Evolutionary conservation across 352 stramenopile genomes (phyloP).

Genomic region (Phytophthora sojae): DNA sequence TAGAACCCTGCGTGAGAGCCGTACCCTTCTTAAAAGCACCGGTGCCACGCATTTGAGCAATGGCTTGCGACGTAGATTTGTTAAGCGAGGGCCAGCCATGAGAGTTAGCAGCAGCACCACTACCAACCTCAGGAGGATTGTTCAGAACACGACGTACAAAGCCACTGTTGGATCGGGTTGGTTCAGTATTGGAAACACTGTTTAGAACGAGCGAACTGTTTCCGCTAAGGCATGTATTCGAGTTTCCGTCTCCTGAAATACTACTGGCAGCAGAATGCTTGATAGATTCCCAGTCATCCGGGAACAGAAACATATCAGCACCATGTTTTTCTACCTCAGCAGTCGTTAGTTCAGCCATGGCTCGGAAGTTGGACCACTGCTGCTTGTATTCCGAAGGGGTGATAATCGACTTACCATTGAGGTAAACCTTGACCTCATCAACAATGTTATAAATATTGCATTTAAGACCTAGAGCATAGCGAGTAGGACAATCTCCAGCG

Average conservation of each 20-base stretch:
- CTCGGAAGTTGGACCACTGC: not conserved
- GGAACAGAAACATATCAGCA: not conserved
- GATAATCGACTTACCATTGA: not conserved
- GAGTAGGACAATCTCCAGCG: not conserved
- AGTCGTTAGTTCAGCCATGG: not conserved
- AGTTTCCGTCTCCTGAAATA: too few species aligned
- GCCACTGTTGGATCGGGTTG: too few species aligned
- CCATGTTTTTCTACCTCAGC: not conserved
- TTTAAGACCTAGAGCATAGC: not conserved
- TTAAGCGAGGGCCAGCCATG: not conserved
- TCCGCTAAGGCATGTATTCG: too few species aligned
- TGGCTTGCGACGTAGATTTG: not conserved
- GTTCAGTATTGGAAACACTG: too few species aligned
- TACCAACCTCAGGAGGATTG: not conserved
- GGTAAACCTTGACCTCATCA: not conserved
- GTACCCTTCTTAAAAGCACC: too few species aligned
- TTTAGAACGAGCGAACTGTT: too few species aligned
- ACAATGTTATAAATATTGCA: not conserved
- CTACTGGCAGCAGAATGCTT: not conserved
- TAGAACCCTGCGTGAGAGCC: too few species aligned
- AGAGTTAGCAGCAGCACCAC: not conserved
- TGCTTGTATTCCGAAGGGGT: not conserved
- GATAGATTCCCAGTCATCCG: not conserved
- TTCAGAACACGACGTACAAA: not conserved
- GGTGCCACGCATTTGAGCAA: conserved; percentile 1